Base-by-base conservation (phyloP, 2,329 filamentous ascomycete genomes). In the Diaporthe humulicola region DNA sequence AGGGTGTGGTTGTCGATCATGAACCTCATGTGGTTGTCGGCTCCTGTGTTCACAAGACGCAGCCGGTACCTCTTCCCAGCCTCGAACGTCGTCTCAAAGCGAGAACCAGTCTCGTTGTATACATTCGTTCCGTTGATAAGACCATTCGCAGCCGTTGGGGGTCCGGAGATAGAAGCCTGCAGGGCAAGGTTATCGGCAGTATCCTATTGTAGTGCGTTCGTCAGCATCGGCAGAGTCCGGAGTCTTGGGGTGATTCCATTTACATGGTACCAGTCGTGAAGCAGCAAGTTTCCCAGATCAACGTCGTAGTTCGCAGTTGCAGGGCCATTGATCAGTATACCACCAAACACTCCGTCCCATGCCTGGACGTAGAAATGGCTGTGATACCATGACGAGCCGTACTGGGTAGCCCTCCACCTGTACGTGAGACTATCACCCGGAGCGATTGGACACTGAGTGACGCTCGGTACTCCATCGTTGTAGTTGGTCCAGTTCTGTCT, bases 271-370 rank as follows among this genome's bases (percentile, higher is more conserved):
- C 90, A 92, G 78, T 93, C 91, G 14, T 86, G 88, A 3, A 93
- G 79, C 19, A 90, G 85, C 0, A 93, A 77, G 15, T 87, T 82
- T 2, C 92, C 92, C 0, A 93, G 83, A 78, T 94, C 92, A 64
- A 88, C 85, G 74, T 94, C 91, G 77, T 92, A 92, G 78, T 90
- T 86, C 12, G 86, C 84, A 5, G 88, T 87, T 0, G 87, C 86
- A 0, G 91, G 91, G 0, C 91, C 91, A 66, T 92, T 86, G 77
- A 93, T 90, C 30, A 92, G 82, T 54, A 93, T 88, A 4, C 86
- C 87, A 0, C 92, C 92, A 33, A 89, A 84, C 0, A 92, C 82
- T 0, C 92, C 92, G 73, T 92, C 86, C 81, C 83, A 86, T 0
- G 83, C 82, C 71, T 87, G 85, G 0, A 86, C 78, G 4, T 84